Evolutionary conservation across 2,329 filamentous ascomycete species (phyloP), one percentile per base, ranked within the genome.

Genomic region (Cladosporium sp.): DNA sequence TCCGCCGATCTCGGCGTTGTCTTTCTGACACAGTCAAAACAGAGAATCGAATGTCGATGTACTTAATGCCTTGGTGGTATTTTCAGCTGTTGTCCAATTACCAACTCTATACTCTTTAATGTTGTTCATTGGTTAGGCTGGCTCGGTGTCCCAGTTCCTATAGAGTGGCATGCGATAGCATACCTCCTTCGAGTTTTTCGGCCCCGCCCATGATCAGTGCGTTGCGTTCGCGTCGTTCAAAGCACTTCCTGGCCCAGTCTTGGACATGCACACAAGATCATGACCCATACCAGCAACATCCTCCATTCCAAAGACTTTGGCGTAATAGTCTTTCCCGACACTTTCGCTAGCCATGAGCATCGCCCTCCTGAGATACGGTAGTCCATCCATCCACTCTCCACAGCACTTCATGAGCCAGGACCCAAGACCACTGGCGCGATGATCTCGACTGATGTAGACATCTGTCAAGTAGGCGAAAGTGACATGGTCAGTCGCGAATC

Each of bases 401-500:
- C 66, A 68, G 36, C 72, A 74, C 6, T 25, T 39, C 3, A 72
- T 67, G 16, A 74, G 51, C 71, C 72, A 74, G n/a, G 64, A 68
- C 6, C 68, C 70, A 5, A 74, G 59, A 7, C 71, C 73, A 1
- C 34, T 58, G 6, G 66, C 63, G 13, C 71, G 67, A 16, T 67
- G 51, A 13, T 68, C 67, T 13, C 68, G 68, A 7, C 26, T 32
- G 21, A 74, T 64, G 53, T 68, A 75, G 16, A 74, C 72, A 46
- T 74, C 72, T 2, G 70, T 71, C n/a, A 75, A 56, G 60, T 73
- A 74, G 8, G 64, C 67, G 7, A 68, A 66, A 6, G 71, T 71
- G 32, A 74, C 69, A 51, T 70, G 66, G 56, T 75, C 73, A 3
- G 71, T 72, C 18, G 74, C 61, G 34, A 73, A 68, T 11, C 73